Conservation (phyloP, 2,329 filamentous ascomycete genomes). For the Claviceps digitariae region DNA sequence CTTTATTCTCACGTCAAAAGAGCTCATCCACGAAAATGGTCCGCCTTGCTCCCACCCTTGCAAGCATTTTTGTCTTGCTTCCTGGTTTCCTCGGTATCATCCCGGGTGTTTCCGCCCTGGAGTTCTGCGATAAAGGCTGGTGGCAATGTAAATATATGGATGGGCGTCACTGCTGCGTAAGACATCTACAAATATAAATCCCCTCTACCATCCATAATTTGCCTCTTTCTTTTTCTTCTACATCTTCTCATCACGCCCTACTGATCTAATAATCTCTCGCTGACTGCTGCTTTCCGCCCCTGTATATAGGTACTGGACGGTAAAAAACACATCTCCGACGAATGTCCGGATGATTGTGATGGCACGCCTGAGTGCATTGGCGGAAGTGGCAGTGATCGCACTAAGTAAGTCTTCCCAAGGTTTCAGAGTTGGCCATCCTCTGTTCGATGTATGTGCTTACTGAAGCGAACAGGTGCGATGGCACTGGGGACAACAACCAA, state of each 20-base stretch:
- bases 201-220: no score
- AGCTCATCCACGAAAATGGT: neutral
- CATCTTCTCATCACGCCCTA: no score
- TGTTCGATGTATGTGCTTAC: neutral
- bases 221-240: no score
- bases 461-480: neutral
- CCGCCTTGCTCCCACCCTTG: neutral
- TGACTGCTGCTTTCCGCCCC: neutral
- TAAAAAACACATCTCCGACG: no score
- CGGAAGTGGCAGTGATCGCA: neutral
- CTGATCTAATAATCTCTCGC: neutral
- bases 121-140: neutral
- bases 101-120: neutral
- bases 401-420: neutral
- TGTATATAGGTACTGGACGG: neutral
- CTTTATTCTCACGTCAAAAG: no score
- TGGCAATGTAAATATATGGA: neutral
- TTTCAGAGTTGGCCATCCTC: neutral
- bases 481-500: no score
- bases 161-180: neutral
- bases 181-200: neutral
- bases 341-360: neutral
- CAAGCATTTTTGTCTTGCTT: neutral
- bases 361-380: neutral
- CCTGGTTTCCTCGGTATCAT: neutral